A percentile compares a stretch with the other conserved stretches of the same genome.
Conservation (phyloP, 345 rosid genomes). For the Melaleuca alternifolia region DNA sequence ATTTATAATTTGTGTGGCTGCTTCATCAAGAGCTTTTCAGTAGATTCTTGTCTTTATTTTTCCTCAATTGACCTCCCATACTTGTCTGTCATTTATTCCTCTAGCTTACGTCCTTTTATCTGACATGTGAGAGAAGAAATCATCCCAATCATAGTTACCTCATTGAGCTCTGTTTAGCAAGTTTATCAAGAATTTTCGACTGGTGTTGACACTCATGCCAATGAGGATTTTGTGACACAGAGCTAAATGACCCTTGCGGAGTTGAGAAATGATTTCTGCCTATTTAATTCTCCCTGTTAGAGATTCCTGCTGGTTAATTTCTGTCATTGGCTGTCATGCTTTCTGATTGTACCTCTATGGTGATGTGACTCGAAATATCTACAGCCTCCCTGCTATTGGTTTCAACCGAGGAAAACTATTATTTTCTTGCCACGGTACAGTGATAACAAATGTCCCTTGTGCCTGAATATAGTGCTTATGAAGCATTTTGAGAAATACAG, state of each 20-base stretch:
- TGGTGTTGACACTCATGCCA: neutral
- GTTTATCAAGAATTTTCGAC: neutral
- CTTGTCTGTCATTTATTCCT: neutral
- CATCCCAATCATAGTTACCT: neutral
- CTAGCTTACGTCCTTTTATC: neutral
- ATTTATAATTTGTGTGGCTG: neutral
- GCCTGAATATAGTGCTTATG: neutral
- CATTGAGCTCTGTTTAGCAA: neutral
- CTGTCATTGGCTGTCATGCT: neutral
- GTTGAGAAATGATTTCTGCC: neutral
- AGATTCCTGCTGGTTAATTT: neutral
- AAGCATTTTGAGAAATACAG: neutral
- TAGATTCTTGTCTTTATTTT: neutral
- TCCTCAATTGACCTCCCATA: neutral
- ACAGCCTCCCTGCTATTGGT: neutral
- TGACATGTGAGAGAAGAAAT: neutral
- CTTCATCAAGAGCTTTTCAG: neutral
- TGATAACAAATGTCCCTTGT: neutral
- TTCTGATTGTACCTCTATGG: neutral
- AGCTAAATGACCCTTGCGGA: neutral
- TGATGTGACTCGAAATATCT: neutral
- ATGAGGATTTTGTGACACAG: neutral
- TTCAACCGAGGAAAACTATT: neutral
- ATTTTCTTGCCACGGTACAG: neutral
- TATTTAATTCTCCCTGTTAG: neutral